phyloP scores from a whole-genome alignment of 2,329 filamentous ascomycete genomes.

The Cadophora malorum region DNA sequence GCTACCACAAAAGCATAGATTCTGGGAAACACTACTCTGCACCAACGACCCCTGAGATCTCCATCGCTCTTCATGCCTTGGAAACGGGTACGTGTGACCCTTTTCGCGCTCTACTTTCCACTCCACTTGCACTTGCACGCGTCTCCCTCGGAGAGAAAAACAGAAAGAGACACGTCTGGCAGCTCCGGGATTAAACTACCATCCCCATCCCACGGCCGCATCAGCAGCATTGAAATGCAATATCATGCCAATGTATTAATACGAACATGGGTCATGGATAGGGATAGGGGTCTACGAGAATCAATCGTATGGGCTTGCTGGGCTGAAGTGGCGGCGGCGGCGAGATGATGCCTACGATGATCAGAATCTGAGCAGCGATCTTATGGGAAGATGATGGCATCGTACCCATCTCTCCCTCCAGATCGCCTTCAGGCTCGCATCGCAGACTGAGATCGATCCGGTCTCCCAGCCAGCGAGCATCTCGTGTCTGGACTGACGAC shows the following conservation, averaged over 20 bases:
- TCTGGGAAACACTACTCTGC: not conserved
- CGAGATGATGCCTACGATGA: conserved; percentile 30
- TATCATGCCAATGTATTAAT: conserved; percentile 28
- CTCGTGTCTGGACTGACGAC: not conserved
- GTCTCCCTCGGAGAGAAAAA: conserved; percentile 2
- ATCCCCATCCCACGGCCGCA: not conserved
- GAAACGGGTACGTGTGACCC: conserved; percentile 3
- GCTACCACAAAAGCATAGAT: conserved; percentile 18
- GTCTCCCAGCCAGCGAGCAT: not conserved
- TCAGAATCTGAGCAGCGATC: conserved; percentile 29
- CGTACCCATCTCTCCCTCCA: not conserved
- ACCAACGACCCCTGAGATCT: conserved; percentile 12
- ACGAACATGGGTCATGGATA: conserved; percentile 22
- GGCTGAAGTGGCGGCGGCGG: not conserved
- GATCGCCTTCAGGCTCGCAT: conserved; percentile 6
- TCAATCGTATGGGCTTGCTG: conserved; percentile 16
- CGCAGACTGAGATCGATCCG: not conserved
- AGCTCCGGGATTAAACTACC: conserved; percentile 4
- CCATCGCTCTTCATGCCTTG: conserved; percentile 21
- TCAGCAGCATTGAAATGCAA: conserved; percentile 30
- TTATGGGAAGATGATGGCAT: conserved; percentile 17
- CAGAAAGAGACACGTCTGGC: conserved; percentile 6
- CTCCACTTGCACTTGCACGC: conserved; percentile 1
- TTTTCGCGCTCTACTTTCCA: not conserved
- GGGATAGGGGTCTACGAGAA: conserved; percentile 14